Conservation (phyloP, 306 rosid species). For the Quercus aquifolioides region DNA sequence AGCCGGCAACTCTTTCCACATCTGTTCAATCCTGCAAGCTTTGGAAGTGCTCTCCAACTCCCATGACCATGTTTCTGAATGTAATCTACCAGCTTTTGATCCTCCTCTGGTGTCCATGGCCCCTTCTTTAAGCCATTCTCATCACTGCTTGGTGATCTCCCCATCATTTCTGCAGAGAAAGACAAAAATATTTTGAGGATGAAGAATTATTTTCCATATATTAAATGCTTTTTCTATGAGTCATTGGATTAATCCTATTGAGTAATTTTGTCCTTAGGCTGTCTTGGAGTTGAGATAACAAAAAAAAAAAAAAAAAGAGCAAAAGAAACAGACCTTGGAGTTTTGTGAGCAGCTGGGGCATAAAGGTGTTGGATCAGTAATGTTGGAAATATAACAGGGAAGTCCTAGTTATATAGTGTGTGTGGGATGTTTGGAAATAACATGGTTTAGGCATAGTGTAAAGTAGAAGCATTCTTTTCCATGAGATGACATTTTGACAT, state of each 20-base stretch:
- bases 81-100: constrained; percentile 40
- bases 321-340: not conserved
- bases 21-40: constrained; percentile 75
- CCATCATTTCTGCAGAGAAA: constrained; percentile 21
- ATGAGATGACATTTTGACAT: not conserved
- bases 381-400: not conserved
- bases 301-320: not conserved
- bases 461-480: not conserved
- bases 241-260: too few relatives aligned
- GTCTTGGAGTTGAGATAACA: not conserved
- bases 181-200: not conserved
- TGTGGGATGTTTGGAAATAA: not conserved
- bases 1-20: constrained; percentile 82
- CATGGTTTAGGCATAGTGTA: not conserved
- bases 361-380: not conserved
- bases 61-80: constrained; percentile 66
- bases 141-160: constrained; percentile 12
- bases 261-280: too few relatives aligned
- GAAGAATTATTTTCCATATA: not conserved
- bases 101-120: constrained; percentile 47
- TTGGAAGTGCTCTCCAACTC: constrained; percentile 79
- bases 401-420: not conserved
- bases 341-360: not conserved
- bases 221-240: not conserved
- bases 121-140: constrained; percentile 44